Percentiles rank a stretch among this genome's conserved stretches.
These are phyloP conservation scores for Lentinula aciculospora DNA, from an alignment of 768 basidiomycete genomes.

Conservation along the genomic window DNA sequence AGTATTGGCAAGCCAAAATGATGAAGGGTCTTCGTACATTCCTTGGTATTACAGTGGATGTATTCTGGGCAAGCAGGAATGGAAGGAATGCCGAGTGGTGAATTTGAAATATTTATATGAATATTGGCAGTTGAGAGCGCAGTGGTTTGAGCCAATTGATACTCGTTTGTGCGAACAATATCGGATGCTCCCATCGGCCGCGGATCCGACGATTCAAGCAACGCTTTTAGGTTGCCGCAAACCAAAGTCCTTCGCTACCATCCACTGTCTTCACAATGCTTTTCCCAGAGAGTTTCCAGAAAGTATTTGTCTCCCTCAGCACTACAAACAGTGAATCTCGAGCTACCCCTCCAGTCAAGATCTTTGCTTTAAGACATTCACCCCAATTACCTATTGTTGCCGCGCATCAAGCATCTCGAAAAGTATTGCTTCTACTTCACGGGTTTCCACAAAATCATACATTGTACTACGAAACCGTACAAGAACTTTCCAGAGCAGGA, in stretches of 20 bases:
- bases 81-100: no score
- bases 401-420: not conserved
- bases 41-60: conserved; percentile 1
- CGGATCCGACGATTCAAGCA: not conserved
- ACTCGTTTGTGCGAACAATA: no score
- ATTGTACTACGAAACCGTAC: not conserved
- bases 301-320: not conserved
- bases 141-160: not conserved
- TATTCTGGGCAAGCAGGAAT: no score
- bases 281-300: not conserved
- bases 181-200: not conserved
- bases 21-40: no score
- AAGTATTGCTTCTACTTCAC: conserved; percentile 7
- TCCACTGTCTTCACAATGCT: not conserved
- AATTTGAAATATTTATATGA: no score
- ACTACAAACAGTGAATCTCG: not conserved
- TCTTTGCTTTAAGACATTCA: not conserved
- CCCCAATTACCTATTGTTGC: not conserved
- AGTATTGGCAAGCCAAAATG: not conserved
- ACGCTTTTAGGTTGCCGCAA: no score
- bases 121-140: no score
- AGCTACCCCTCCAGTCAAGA: not conserved
- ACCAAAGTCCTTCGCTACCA: no score
- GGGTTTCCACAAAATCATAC: conserved; percentile 10
- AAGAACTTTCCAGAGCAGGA: conserved; percentile 3